Conservation (phyloP, 805 yeast genomes). For the Pichia scutulata region DNA sequence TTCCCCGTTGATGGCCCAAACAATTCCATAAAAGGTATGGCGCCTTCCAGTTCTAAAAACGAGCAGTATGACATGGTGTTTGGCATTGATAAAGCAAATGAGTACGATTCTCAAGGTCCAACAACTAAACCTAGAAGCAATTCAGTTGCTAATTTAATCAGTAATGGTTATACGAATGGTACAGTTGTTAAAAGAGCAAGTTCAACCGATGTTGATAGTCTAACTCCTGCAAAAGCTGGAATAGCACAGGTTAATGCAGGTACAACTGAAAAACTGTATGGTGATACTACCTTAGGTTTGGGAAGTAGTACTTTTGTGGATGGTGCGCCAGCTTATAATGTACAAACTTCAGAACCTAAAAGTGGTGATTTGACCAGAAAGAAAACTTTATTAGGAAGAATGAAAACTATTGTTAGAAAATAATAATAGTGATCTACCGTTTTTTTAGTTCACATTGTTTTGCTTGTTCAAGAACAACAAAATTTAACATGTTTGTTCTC, state of each 20-base stretch:
- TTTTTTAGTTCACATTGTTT: neutral
- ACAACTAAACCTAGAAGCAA: conserved; percentile 11
- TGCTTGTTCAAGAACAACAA: neutral
- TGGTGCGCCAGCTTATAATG: conserved; percentile 79
- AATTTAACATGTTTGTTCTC: neutral
- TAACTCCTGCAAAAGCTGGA: conserved; percentile 35
- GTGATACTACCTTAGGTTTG: conserved; percentile 76
- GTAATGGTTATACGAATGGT: conserved; percentile 24
- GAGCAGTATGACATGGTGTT: conserved; percentile 68
- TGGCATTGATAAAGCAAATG: conserved; percentile 49
- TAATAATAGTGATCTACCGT: neutral
- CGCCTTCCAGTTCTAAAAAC: conserved; percentile 45
- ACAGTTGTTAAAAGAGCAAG: conserved; percentile 24
- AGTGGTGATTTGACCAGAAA: conserved; percentile 64
- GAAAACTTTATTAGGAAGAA: conserved; percentile 77
- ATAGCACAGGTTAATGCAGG: conserved; percentile 67
- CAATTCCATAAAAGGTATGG: conserved; percentile 66
- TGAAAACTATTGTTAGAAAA: conserved; percentile 54
- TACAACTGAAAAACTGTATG: conserved; percentile 56
- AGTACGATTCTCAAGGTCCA: conserved; percentile 36
- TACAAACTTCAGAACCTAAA: conserved; percentile 25
- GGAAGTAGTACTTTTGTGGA: conserved; percentile 91
- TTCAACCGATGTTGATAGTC: conserved; percentile 18
- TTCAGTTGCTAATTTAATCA: neutral
- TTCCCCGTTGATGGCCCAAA: conserved; percentile 96